Evolutionary conservation across 192 early-diverging fungal genomes (phyloP).

Genomic region (Coemansia sp.): DNA sequence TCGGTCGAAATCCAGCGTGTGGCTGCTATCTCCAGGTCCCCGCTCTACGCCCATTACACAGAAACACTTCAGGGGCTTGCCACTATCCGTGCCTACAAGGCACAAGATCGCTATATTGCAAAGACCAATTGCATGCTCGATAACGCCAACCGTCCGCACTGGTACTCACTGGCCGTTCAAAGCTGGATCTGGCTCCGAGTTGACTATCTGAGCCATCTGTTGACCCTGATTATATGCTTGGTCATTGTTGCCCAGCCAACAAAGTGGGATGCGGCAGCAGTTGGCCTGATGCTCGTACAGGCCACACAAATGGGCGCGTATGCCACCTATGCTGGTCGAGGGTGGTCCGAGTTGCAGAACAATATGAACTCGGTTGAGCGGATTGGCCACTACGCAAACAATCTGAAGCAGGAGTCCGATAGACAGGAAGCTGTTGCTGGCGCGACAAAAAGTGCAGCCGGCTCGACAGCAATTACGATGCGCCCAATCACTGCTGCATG

Average conservation of each 20-base stretch:
- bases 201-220: constrained; percentile 24
- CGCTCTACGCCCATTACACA: constrained; percentile 79
- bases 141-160: constrained; percentile 39
- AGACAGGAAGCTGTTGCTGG: background rate
- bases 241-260: constrained; percentile 31
- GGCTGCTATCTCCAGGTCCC: constrained; percentile 77
- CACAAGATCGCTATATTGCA: constrained; percentile 25
- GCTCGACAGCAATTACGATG: background rate
- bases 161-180: constrained; percentile 38
- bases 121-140: constrained; percentile 20
- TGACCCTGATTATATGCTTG: constrained; percentile 31
- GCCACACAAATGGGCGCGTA: constrained; percentile 46
- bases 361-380: constrained; percentile 50
- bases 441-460: background rate
- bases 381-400: constrained; percentile 35
- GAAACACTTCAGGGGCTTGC: constrained; percentile 77
- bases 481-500: constrained; percentile 3
- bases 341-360: constrained; percentile 53
- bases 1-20: constrained; percentile 89
- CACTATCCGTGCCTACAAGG: constrained; percentile 81
- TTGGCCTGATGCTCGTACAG: constrained; percentile 42
- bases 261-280: constrained; percentile 42
- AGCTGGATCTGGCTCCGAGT: constrained; percentile 48
- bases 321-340: constrained; percentile 40
- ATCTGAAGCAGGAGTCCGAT: constrained; percentile 26